These are phyloP conservation scores for Theileria equi DNA, from an alignment of 169 alveolate genomes.

Conservation along the genomic window DNA sequence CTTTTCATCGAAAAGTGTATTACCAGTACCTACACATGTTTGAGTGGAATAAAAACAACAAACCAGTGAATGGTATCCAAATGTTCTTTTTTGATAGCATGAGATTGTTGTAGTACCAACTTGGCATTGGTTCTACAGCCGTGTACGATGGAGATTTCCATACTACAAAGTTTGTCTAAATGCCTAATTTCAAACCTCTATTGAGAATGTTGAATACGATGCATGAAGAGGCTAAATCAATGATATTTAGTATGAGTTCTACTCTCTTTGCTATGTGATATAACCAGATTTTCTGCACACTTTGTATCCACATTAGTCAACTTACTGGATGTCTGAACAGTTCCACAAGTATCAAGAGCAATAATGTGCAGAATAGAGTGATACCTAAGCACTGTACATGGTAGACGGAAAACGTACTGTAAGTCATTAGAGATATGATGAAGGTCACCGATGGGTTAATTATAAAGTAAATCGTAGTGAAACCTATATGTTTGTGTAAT, in stretches of 20 bases:
- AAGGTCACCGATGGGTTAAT: constrained; percentile 34
- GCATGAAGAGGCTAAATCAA: constrained; percentile 25
- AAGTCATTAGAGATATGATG: constrained; percentile 35
- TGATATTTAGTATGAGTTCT: constrained; percentile 3
- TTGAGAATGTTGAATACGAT: constrained; percentile 17
- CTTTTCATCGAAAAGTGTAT: not conserved
- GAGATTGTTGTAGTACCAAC: constrained; percentile 2
- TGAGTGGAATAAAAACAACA: not conserved
- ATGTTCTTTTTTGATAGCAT: constrained; percentile 25
- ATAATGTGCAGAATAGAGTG: constrained; percentile 10
- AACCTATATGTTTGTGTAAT: constrained; percentile 6
- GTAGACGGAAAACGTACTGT: constrained; percentile 13
- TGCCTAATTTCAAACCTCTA: constrained; percentile 2
- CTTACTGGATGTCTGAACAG: constrained; percentile 11
- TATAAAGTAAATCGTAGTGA: constrained; percentile 7
- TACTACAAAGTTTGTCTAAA: not conserved
- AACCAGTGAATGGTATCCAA: constrained; percentile 60
- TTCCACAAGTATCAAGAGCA: constrained; percentile 17
- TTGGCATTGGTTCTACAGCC: not conserved
- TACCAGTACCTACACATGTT: constrained; percentile 1
- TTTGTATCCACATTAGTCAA: no score
- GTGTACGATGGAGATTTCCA: constrained; percentile 49
- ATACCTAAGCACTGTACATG: constrained; percentile 14
- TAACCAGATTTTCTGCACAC: constrained; percentile 30
- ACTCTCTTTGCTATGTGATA: not conserved